Percentiles rank a stretch among this genome's conserved stretches.
Conservation (phyloP, 2,329 filamentous ascomycete genomes). For the Corniculantispora saksenae region DNA sequence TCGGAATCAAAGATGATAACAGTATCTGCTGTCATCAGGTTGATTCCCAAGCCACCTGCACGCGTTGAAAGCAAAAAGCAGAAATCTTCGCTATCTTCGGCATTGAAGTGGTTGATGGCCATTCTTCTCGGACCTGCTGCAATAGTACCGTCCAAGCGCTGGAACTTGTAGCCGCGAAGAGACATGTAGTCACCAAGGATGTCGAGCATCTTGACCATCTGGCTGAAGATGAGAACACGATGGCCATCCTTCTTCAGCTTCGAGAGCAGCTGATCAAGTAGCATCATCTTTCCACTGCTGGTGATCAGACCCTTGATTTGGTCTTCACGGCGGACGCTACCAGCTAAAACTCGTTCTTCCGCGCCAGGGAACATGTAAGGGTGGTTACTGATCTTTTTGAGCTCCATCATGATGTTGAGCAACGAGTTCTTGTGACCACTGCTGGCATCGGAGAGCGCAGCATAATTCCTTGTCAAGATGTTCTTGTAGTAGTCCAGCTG, state of each 20-base stretch:
- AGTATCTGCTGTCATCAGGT: slow-evolving; percentile 97
- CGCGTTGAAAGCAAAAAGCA: slow-evolving; percentile 94
- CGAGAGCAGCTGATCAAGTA: slow-evolving; percentile 89
- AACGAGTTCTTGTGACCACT: slow-evolving; percentile 92
- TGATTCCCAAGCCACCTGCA: slow-evolving; percentile 96
- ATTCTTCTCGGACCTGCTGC: slow-evolving; percentile 83
- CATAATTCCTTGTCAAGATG: slow-evolving; percentile 94
- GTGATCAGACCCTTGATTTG: slow-evolving; percentile 90
- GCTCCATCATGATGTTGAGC: slow-evolving; percentile 98
- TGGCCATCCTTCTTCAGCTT: slow-evolving; percentile 94
- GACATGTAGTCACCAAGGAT: slow-evolving; percentile 93
- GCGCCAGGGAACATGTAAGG: slow-evolving; percentile 97
- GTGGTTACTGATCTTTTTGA: slow-evolving; percentile 99
- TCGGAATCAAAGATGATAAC: slow-evolving; percentile 98
- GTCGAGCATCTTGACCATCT: slow-evolving; percentile 99
- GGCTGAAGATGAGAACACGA: slow-evolving; percentile 95
- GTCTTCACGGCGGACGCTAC: slow-evolving; percentile 81
- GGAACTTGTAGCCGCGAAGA: slow-evolving; percentile 90
- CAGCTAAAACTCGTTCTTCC: slow-evolving; percentile 83
- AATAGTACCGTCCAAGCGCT: slow-evolving; percentile 93
- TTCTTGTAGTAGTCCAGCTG: slow-evolving; percentile 99
- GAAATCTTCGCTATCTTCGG: slow-evolving; percentile 93
- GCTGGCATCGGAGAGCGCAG: slow-evolving; percentile 85
- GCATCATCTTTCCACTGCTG: slow-evolving; percentile 99
- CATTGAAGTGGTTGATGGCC: slow-evolving; percentile 98